phyloP scores from a whole-genome alignment of 2,329 filamentous ascomycete species.

The Epichloe uncinata region DNA sequence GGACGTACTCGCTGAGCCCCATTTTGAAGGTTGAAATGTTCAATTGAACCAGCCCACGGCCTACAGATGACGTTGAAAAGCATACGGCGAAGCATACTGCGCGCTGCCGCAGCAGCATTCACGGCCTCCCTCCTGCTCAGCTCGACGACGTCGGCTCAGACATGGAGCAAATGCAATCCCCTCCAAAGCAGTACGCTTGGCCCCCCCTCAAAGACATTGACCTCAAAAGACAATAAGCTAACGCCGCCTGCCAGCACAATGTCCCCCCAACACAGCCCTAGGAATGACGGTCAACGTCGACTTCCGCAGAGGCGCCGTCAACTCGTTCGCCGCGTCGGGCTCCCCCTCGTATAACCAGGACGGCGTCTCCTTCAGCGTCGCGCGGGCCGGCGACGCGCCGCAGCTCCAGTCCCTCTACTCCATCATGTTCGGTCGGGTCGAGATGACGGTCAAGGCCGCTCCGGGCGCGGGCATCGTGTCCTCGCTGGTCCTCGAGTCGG shows the following conservation, averaged over 20 bases:
- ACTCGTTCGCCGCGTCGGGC: slow-evolving; percentile 62
- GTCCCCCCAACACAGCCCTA: slow-evolving; percentile 65
- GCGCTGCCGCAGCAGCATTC: slow-evolving; percentile 2
- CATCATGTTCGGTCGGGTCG: slow-evolving; percentile 96
- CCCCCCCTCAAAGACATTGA: too few relatives aligned
- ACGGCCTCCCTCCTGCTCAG: slow-evolving; percentile 5
- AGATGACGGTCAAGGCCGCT: slow-evolving; percentile 73
- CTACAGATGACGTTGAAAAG: slow-evolving; percentile 1
- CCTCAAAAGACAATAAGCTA: too few relatives aligned
- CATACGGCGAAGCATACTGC: not conserved
- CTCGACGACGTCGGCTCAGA: slow-evolving; percentile 21
- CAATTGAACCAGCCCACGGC: not conserved
- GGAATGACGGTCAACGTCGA: slow-evolving; percentile 74
- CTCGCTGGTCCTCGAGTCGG: slow-evolving; percentile 80
- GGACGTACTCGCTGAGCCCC: too few relatives aligned
- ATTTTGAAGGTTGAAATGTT: not conserved
- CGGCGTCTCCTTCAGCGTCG: slow-evolving; percentile 72
- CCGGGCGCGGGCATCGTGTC: slow-evolving; percentile 87
- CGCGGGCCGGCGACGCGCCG: slow-evolving; percentile 67
- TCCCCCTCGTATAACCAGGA: slow-evolving; percentile 60
- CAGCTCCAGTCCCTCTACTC: slow-evolving; percentile 86
- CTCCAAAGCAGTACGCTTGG: slow-evolving; percentile 19
- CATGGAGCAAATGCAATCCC: slow-evolving; percentile 28
- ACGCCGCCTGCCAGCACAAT: slow-evolving; percentile 32
- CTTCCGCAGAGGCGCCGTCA: slow-evolving; percentile 64